Evolutionary conservation across 2,329 filamentous ascomycete species (phyloP).

Genomic region (Hypocrella siamensis): DNA sequence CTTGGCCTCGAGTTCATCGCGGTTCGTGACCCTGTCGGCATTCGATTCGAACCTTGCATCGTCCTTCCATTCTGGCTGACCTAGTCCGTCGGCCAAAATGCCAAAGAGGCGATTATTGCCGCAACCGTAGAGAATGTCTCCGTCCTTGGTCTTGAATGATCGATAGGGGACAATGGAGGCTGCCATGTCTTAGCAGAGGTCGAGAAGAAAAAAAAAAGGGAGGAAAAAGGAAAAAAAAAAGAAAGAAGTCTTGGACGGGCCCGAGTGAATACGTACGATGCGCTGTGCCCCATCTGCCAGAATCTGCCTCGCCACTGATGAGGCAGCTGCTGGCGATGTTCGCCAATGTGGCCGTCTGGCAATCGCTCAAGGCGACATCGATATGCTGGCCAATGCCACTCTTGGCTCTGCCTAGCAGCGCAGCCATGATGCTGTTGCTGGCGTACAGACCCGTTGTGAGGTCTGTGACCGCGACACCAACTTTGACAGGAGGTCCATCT

Average conservation of each 20-base stretch:
- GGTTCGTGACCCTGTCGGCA: constrained; percentile 48
- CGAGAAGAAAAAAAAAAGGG: neutral
- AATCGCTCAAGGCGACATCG: constrained; percentile 82
- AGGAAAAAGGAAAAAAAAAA: neutral
- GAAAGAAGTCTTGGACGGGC: neutral
- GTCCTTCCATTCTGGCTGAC: constrained; percentile 41
- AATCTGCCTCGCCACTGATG: constrained; percentile 74
- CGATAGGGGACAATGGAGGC: constrained; percentile 95
- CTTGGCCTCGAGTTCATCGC: constrained; percentile 58
- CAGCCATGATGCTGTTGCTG: constrained; percentile 89
- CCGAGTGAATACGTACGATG: constrained; percentile 52
- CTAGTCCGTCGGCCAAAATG: constrained; percentile 45
- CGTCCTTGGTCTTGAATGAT: constrained; percentile 61
- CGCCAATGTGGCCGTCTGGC: constrained; percentile 84
- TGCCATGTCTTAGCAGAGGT: constrained; percentile 15
- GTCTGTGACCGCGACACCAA: constrained; percentile 93
- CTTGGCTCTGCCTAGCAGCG: constrained; percentile 57
- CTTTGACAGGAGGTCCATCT: constrained; percentile 86
- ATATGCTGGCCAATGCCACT: constrained; percentile 81
- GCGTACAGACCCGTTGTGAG: constrained; percentile 91
- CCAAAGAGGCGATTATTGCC: constrained; percentile 58
- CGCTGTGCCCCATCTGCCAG: constrained; percentile 87
- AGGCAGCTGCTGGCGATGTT: constrained; percentile 90
- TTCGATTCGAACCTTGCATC: constrained; percentile 47
- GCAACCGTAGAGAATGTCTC: constrained; percentile 54